A percentile compares a stretch with the other conserved stretches of the same genome.
phyloP scores from a whole-genome alignment of 257 asterid species.

The Solanum corneliomulleri region DNA sequence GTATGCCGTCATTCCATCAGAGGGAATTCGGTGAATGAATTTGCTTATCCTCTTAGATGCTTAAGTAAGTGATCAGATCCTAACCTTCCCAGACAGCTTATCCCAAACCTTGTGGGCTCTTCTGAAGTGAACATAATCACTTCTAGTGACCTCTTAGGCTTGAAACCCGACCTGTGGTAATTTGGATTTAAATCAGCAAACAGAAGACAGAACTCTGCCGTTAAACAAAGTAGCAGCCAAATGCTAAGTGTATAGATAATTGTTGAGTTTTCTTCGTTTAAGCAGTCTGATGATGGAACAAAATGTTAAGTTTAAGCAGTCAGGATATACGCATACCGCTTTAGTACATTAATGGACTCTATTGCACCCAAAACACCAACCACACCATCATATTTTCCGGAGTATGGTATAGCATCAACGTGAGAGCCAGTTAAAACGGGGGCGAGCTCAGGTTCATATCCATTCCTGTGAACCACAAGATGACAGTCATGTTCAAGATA shows the following conservation, averaged over 20 bases:
- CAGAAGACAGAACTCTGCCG: background rate
- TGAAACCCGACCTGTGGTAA: slow-evolving; percentile 59
- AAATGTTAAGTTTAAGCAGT: background rate
- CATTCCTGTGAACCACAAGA: slow-evolving; percentile 36
- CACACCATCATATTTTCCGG: slow-evolving; percentile 93
- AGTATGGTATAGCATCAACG: slow-evolving; percentile 88
- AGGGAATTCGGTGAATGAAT: background rate
- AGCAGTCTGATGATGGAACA: background rate
- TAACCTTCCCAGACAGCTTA: slow-evolving; percentile 96
- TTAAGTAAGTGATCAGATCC: background rate
- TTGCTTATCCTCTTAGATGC: background rate
- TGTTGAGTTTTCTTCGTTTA: background rate
- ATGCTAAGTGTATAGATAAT: background rate
- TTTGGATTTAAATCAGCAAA: background rate
- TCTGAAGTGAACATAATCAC: slow-evolving; percentile 97
- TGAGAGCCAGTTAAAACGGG: slow-evolving; percentile 88
- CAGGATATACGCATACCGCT: slow-evolving; percentile 29
- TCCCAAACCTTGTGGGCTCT: slow-evolving; percentile 97
- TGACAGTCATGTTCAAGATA: background rate
- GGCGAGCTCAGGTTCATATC: slow-evolving; percentile 62
- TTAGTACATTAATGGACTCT: slow-evolving; percentile 84
- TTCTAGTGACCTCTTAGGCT: slow-evolving; percentile 82
- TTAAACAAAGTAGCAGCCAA: background rate
- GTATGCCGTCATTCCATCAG: background rate
- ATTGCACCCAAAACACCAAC: slow-evolving; percentile 96